These are phyloP conservation scores for Penicillium desertorum DNA, from an alignment of 495 filamentous ascomycete genomes.

Conservation along the genomic window DNA sequence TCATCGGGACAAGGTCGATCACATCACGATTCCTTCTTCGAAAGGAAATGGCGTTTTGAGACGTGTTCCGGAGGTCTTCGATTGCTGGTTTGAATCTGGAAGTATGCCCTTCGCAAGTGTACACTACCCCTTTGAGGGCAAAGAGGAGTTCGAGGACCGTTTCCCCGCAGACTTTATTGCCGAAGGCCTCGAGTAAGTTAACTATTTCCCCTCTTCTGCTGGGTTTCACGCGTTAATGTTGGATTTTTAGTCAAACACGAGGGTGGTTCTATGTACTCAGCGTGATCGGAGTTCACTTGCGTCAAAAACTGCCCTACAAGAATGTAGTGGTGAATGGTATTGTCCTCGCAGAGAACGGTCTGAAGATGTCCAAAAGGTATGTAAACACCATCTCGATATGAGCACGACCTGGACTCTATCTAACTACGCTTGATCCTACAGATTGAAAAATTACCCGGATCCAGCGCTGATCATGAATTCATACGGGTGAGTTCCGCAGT, in stretches of 20 bases:
- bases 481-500: slow-evolving; percentile 56
- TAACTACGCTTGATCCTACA: neutral
- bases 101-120: slow-evolving; percentile 94
- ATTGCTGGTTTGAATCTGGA: slow-evolving; percentile 95
- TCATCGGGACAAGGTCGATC: slow-evolving; percentile 91
- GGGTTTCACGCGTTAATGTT: neutral
- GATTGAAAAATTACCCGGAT: slow-evolving; percentile 96
- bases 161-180: slow-evolving; percentile 98
- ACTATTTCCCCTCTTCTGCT: neutral
- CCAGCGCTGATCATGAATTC: slow-evolving; percentile 78
- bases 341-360: slow-evolving; percentile 91
- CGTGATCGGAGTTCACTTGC: slow-evolving; percentile 88
- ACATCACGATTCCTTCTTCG: slow-evolving; percentile 91
- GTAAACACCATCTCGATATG: neutral
- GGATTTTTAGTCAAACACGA: slow-evolving; percentile 61
- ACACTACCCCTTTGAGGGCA: slow-evolving; percentile 95
- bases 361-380: slow-evolving; percentile 92
- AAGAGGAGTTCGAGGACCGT: slow-evolving; percentile 72
- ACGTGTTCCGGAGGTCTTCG: slow-evolving; percentile 88
- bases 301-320: slow-evolving; percentile 85
- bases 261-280: slow-evolving; percentile 97
- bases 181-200: slow-evolving; percentile 72
- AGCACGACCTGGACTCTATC: neutral
- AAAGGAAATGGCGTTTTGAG: slow-evolving; percentile 83
- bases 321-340: slow-evolving; percentile 98